Conservation (phyloP, 495 filamentous ascomycete species). For the Neurospora hispaniola region DNA sequence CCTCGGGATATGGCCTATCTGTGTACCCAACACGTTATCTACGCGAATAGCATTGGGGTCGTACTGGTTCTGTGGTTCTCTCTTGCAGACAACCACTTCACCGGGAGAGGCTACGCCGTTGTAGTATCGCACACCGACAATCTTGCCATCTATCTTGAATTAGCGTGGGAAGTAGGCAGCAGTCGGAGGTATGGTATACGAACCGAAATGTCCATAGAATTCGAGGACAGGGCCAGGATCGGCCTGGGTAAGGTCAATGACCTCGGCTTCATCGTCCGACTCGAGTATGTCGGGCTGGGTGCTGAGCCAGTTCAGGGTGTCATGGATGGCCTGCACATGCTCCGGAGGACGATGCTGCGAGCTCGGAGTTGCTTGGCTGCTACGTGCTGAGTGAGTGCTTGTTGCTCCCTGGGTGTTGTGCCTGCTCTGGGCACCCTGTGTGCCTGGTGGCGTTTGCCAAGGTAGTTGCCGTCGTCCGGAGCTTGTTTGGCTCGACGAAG, state of each 20-base stretch:
- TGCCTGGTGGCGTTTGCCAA: not conserved
- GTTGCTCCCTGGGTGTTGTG: not conserved
- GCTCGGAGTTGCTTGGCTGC: not conserved
- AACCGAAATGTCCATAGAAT: conserved; percentile 40
- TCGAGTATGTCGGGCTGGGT: conserved; percentile 5
- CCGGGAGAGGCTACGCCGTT: conserved; percentile 55
- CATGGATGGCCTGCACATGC: not conserved
- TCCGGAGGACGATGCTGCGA: not conserved
- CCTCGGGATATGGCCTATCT: conserved; percentile 74
- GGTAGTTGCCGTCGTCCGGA: not conserved
- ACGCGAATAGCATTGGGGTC: conserved; percentile 73
- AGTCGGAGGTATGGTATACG: not conserved
- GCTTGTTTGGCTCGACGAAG: not conserved
- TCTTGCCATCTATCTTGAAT: conserved; percentile 46
- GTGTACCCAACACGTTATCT: conserved; percentile 63
- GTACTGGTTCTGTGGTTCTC: conserved; percentile 65
- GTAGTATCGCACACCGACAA: conserved; percentile 79
- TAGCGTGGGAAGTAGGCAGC: conserved; percentile 2
- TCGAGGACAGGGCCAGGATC: conserved; percentile 34
- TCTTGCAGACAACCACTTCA: conserved; percentile 56
- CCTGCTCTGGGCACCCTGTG: not conserved
- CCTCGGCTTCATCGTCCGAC: conserved; percentile 38
- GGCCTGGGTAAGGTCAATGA: conserved; percentile 40
- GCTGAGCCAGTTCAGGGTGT: not conserved
- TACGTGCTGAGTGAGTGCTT: not conserved